phyloP scores from a whole-genome alignment of 192 early-diverging fungal genomes.

The Backusella westeae region DNA sequence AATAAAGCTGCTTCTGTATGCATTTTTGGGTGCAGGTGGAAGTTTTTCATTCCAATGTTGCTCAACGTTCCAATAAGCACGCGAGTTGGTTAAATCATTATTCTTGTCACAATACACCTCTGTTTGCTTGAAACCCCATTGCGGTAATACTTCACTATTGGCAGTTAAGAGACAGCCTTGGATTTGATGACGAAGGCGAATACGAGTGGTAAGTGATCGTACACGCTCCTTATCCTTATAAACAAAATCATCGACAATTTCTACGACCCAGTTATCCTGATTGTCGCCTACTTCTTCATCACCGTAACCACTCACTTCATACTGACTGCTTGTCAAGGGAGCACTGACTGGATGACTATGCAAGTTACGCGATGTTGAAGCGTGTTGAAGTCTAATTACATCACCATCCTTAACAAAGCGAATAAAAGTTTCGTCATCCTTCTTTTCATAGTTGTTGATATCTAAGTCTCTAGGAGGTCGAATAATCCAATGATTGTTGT shows the following conservation, averaged over 20 bases:
- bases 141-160: conserved; percentile 72
- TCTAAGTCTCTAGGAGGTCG: conserved; percentile 49
- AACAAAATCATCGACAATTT: conserved; percentile 69
- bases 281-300: conserved; percentile 65
- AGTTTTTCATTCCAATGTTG: conserved; percentile 77
- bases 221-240: conserved; percentile 48
- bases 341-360: conserved; percentile 82
- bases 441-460: conserved; percentile 22
- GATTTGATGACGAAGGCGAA: conserved; percentile 73
- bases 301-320: conserved; percentile 92
- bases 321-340: conserved; percentile 69
- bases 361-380: conserved; percentile 68
- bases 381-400: conserved; percentile 79
- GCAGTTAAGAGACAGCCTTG: conserved; percentile 79
- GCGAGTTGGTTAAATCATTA: conserved; percentile 52
- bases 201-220: conserved; percentile 75
- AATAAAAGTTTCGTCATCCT: conserved; percentile 33
- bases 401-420: conserved; percentile 73
- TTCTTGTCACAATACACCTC: conserved; percentile 87
- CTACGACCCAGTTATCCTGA: conserved; percentile 93
- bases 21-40: conserved; percentile 57
- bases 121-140: conserved; percentile 97
- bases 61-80: conserved; percentile 93
- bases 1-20: conserved; percentile 75
- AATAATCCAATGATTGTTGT: conserved; percentile 92